Evolutionary conservation across 2,329 filamentous ascomycete genomes (phyloP), one percentile per base, ranked within the genome.

Genomic region (Arachnopeziza araneosa): DNA sequence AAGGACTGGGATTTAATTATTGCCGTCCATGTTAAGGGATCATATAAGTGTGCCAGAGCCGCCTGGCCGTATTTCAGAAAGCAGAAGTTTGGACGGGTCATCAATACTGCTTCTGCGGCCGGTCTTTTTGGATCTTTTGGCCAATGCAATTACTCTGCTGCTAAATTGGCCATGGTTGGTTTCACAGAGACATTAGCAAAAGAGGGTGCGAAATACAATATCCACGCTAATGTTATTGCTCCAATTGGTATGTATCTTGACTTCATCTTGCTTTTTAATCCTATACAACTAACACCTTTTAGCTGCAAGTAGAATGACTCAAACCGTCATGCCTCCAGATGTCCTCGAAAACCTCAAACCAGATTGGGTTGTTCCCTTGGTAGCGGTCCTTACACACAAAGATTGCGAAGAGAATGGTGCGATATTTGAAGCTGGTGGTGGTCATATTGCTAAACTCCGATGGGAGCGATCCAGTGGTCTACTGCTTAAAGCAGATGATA

Each of bases 61-160:
- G 95, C 95, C 56, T 99, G 95, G 93, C 92, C 93, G 62, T 83
- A 98, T 77, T 98, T 99, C 84, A 85, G 93, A 73, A 98, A 98
- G 80, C 95, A 99, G 79, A 98, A 97, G 85, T 99, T 91, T 75
- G 95, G 95, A 65, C 86, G 95, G 70, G 82, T 99, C 68, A 96
- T 99, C 79, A 98, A 96, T 82, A 98, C 95, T 24, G 86, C 93
- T 48, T 98, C 93, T n/a, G 92, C 92, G 60, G 93, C 95, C 63
- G 95, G 95, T 70, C 82, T 99, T 57, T 98, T 96, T 75, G 95
- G 95, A 71, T 95, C 86, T 78, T 98, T 97, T 72, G 95, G 93
- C 67, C 93, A 98, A 80, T 85, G 87, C 75, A 98, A 97, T 79
- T 99, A 99, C 79, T 96, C 93, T 57, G 93, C 95, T 63, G 95